phyloP scores from a whole-genome alignment of 805 yeast species.

The Candida dajiaensis region DNA sequence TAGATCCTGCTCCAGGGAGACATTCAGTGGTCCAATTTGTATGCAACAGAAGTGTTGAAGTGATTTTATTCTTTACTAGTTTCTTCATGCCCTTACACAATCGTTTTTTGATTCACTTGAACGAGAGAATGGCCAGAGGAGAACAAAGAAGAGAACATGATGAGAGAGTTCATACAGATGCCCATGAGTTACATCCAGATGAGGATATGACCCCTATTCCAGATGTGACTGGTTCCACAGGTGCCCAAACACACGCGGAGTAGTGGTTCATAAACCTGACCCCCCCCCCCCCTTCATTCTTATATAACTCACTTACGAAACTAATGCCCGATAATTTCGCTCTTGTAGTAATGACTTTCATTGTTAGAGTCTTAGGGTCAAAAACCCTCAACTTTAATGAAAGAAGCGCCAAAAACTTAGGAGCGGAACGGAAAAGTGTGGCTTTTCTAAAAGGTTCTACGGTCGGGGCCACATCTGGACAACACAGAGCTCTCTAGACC shows the following conservation, averaged over 20 bases:
- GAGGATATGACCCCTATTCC: not conserved
- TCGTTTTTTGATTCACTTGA: not conserved
- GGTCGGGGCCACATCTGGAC: conserved; percentile 6
- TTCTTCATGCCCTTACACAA: conserved; percentile 9
- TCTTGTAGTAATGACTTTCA: too few species aligned
- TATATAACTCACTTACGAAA: not conserved
- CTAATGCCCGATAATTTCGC: too few species aligned
- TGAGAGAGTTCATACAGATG: not conserved
- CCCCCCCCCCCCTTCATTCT: too few species aligned
- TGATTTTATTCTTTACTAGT: conserved; percentile 8
- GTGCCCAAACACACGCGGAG: conserved; percentile 6
- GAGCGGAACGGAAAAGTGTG: conserved; percentile 4
- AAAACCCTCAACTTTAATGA: too few species aligned
- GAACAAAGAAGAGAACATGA: not conserved
- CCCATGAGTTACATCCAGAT: not conserved
- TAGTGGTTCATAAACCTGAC: not conserved
- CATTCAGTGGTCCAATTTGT: conserved; percentile 1
- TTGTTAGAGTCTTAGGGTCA: too few species aligned
- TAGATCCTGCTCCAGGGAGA: not conserved
- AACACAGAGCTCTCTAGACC: conserved; percentile 5
- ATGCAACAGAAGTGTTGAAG: conserved; percentile 1
- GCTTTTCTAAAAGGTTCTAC: conserved; percentile 2
- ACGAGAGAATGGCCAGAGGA: not conserved
- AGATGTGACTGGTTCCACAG: conserved; percentile 5
- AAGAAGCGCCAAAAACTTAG: too few species aligned